Base-by-base conservation (phyloP, 495 filamentous ascomycete species). In the Pseudoneurospora amorphoporcata region DNA sequence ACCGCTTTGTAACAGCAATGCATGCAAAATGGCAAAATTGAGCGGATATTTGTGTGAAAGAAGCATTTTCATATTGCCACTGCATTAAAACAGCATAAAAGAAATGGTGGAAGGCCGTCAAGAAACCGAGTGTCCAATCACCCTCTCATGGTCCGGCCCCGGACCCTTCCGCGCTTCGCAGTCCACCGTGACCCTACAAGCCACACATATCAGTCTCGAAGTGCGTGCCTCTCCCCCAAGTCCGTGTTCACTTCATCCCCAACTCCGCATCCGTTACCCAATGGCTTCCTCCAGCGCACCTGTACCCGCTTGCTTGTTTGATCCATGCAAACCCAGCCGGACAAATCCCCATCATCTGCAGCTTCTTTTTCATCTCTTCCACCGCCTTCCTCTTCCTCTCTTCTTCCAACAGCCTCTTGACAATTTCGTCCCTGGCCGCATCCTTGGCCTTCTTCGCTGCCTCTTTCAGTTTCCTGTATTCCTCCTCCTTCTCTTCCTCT, bases 261-360 rank as follows among this genome's bases (percentile, higher is more conserved):
- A 17, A 17, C 19, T 14, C 69, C n/a, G 3, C 61, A 53, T 58
- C 73, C 72, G 71, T 79, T 19, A 88, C 76, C 19, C 68, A 88
- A 80, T 90, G 87, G 9, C 69, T 71, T 0, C 88, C 88, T 0
- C 82, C 88, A 6, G 82, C 79, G 74, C 89, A 90, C 17, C 87
- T 73, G 77, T 88, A 90, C 7, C 88, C 88, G 4, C 70, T 73
- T 1, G 0, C 69, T 77, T 89, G 84, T 65, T 81, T 83, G 41
- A 90, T 85, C 89, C 89, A 91, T 5, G 76, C 73, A 76, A 68
- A 90, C 0, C 89, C 89, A 39, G 61, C 32, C 12, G 76, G 76
- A 75, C 88, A 92, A 0, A 77, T 40, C 0, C 89, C 89, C 82
- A 88, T 83, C 16, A 72, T 58, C 72, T 71, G 73, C 70, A 90